A percentile compares a stretch with the other conserved stretches of the same genome.
These are phyloP conservation scores for Aspergillus fijiensis DNA, from an alignment of 2,329 filamentous ascomycete genomes.

Conservation along the genomic window DNA sequence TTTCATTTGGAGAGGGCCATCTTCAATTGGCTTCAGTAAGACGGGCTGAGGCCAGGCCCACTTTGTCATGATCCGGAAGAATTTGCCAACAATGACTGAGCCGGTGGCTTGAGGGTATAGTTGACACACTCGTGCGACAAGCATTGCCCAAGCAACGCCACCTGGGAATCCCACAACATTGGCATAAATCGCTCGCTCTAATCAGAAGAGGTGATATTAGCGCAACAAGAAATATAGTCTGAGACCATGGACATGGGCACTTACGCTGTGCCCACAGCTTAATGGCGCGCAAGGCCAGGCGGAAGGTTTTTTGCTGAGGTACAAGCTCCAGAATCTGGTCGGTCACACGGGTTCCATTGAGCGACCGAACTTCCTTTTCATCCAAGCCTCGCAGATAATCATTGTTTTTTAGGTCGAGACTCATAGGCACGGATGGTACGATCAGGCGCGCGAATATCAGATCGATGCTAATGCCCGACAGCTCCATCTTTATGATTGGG, in stretches of 20 bases:
- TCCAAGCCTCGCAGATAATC: conserved; percentile 81
- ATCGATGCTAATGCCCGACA: conserved; percentile 89
- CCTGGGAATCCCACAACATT: conserved; percentile 97
- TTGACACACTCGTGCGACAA: conserved; percentile 93
- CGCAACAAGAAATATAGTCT: neutral
- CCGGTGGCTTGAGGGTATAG: conserved; percentile 90
- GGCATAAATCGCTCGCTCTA: conserved; percentile 81
- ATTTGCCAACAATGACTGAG: conserved; percentile 85
- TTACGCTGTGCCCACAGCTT: conserved; percentile 89
- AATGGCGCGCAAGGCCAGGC: conserved; percentile 82
- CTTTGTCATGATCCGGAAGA: conserved; percentile 85
- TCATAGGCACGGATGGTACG: conserved; percentile 68
- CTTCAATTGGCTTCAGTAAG: conserved; percentile 82
- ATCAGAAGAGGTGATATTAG: conserved; percentile 1
- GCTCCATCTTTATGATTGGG: conserved; percentile 96
- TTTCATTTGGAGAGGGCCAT: conserved; percentile 73
- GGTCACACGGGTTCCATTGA: conserved; percentile 93
- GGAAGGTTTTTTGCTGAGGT: conserved; percentile 85
- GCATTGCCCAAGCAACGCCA: conserved; percentile 96
- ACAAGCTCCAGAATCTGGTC: conserved; percentile 88
- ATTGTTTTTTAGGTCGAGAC: conserved; percentile 77
- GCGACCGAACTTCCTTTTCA: conserved; percentile 79
- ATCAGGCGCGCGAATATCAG: conserved; percentile 80
- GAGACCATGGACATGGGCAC: conserved; percentile 15
- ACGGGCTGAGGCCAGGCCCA: conserved; percentile 97